A percentile compares a stretch with the other conserved stretches of the same genome.
Conservation (phyloP, 169 alveolate species). For the Perkinsus olseni region DNA sequence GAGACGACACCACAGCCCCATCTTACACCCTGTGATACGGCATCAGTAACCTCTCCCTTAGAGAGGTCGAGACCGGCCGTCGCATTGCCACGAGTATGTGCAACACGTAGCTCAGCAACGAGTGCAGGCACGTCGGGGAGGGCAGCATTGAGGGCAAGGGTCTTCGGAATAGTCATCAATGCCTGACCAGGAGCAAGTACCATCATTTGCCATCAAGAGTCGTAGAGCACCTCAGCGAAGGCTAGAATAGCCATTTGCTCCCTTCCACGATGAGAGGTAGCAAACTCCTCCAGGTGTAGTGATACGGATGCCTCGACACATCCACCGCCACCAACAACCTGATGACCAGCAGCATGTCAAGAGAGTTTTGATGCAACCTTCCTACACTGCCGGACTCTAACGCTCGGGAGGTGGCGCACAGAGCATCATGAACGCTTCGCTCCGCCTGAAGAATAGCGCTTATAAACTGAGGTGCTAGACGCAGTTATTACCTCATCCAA, state of each 20-base stretch:
- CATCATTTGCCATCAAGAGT: not conserved
- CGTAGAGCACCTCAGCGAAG: not conserved
- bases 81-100: not conserved
- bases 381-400: slow-evolving; percentile 66
- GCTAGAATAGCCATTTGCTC: not conserved
- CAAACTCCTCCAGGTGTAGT: slow-evolving; percentile 88
- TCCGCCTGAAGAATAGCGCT: slow-evolving; percentile 99
- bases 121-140: slow-evolving; percentile 85
- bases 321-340: slow-evolving; percentile 93
- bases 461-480: slow-evolving; percentile 49
- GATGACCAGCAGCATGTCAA: not conserved
- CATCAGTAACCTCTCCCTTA: not conserved
- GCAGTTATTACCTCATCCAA: slow-evolving; percentile 64
- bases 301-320: slow-evolving; percentile 97
- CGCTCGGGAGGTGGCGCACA: slow-evolving; percentile 89
- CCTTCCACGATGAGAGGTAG: slow-evolving; percentile 67
- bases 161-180: slow-evolving; percentile 91
- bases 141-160: slow-evolving; percentile 98
- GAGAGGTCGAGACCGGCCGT: not conserved
- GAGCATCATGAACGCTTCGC: slow-evolving; percentile 94
- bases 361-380: slow-evolving; percentile 11
- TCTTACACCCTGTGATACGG: not conserved
- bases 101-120: slow-evolving; percentile 76
- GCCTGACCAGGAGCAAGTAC: slow-evolving; percentile 48
- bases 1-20: slow-evolving; percentile 20